These are phyloP conservation scores for Kwoniella newhampshirensis DNA, from an alignment of 768 basidiomycete genomes.

Conservation along the genomic window DNA sequence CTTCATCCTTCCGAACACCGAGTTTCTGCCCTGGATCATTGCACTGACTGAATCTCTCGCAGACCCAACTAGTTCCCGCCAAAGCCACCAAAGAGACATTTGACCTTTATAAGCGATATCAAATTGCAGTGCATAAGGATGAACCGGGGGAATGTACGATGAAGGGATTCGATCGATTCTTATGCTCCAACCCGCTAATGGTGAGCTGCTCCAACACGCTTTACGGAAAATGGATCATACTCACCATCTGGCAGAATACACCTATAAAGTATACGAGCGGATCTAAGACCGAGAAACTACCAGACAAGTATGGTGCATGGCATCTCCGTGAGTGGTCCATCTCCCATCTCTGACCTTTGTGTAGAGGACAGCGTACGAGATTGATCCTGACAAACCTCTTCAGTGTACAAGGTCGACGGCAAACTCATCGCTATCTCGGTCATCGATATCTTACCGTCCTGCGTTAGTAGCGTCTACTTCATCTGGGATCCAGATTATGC, in stretches of 20 bases:
- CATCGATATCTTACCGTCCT: slow-evolving; percentile 81
- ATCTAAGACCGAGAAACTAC: slow-evolving; percentile 55
- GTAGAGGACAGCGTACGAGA: too few relatives aligned
- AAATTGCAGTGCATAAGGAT: slow-evolving; percentile 74
- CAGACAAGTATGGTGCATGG: slow-evolving; percentile 81
- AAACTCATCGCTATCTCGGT: slow-evolving; percentile 80
- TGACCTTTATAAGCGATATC: slow-evolving; percentile 73
- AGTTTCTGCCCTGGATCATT: too few relatives aligned
- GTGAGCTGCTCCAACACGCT: slow-evolving; percentile 56
- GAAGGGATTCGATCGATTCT: slow-evolving; percentile 66
- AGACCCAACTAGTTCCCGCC: slow-evolving; percentile 77
- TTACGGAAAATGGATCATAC: too few relatives aligned
- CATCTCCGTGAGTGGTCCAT: slow-evolving; percentile 64
- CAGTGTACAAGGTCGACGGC: slow-evolving; percentile 71
- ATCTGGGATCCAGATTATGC: slow-evolving; percentile 66
- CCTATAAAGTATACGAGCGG: slow-evolving; percentile 62
- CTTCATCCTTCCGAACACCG: too few relatives aligned
- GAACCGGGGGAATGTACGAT: slow-evolving; percentile 56
- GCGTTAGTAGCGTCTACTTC: slow-evolving; percentile 83
- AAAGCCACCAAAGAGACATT: slow-evolving; percentile 80
- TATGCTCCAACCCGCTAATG: slow-evolving; percentile 72
- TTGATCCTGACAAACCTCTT: neutral
- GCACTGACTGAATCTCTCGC: too few relatives aligned
- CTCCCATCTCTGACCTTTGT: too few relatives aligned
- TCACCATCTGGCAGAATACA: slow-evolving; percentile 62